Conservation (phyloP, 148 eudicot genomes). For the Rhododendron mucronatum region DNA sequence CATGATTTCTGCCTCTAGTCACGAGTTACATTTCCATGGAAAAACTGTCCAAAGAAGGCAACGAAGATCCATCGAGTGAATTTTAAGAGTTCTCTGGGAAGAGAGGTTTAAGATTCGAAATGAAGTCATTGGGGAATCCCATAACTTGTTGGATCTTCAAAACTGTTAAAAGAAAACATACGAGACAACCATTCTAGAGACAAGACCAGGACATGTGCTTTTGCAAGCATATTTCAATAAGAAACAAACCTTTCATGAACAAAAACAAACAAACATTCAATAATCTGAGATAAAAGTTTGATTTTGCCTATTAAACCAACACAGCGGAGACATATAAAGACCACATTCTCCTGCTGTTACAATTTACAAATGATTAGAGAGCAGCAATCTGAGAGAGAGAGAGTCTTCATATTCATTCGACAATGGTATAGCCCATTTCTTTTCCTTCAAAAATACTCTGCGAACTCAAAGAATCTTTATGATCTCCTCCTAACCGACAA, state of each 20-base stretch:
- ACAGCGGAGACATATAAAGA: neutral
- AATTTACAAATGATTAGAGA: neutral
- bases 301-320: neutral
- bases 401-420: neutral
- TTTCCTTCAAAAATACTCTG: neutral
- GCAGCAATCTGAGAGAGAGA: neutral
- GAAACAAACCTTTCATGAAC: neutral
- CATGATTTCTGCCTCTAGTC: neutral
- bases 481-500: neutral
- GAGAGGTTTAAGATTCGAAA: neutral
- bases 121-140: neutral
- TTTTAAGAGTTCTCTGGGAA: neutral
- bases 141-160: neutral
- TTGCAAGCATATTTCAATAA: neutral
- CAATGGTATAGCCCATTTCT: neutral
- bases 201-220: neutral
- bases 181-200: neutral
- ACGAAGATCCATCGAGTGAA: neutral
- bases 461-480: neutral
- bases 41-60: neutral
- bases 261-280: neutral
- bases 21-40: neutral
- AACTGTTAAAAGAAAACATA: neutral
- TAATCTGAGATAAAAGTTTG: neutral
- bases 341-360: neutral